phyloP scores from a whole-genome alignment of 345 rosid genomes.

The Boechera divaricarpa region DNA sequence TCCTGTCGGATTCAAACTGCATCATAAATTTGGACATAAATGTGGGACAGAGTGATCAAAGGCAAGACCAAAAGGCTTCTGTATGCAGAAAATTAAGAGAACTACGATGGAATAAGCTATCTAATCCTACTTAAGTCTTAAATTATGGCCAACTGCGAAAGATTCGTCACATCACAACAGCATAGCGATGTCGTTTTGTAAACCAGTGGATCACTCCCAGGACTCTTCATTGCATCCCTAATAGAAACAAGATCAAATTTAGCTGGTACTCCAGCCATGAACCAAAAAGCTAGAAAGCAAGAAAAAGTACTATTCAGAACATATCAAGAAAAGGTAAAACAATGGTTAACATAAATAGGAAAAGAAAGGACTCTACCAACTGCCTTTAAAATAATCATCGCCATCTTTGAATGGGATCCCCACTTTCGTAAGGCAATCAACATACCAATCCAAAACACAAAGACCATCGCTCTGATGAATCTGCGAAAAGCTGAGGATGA shows the following conservation, averaged over 20 bases:
- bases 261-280: not conserved
- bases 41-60: not conserved
- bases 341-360: not conserved
- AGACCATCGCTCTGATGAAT: conserved; percentile 3
- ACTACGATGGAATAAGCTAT: too few relatives aligned
- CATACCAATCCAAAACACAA: not conserved
- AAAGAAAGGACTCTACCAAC: not conserved
- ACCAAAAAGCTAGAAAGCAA: not conserved
- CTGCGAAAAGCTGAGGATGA: not conserved
- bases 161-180: not conserved
- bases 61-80: not conserved
- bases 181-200: not conserved
- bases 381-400: conserved; percentile 64
- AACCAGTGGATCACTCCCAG: not conserved
- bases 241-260: not conserved
- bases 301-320: not conserved
- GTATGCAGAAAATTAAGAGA: too few relatives aligned
- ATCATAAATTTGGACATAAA: not conserved
- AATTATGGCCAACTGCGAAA: not conserved
- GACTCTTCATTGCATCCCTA: not conserved
- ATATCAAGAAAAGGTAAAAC: not conserved
- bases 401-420: conserved; percentile 81
- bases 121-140: too few relatives aligned
- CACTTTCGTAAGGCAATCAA: conserved; percentile 46
- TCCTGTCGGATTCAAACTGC: not conserved